Evolutionary conservation across 768 basidiomycete genomes (phyloP).

Genomic region (Cyclocybe cylindracea): DNA sequence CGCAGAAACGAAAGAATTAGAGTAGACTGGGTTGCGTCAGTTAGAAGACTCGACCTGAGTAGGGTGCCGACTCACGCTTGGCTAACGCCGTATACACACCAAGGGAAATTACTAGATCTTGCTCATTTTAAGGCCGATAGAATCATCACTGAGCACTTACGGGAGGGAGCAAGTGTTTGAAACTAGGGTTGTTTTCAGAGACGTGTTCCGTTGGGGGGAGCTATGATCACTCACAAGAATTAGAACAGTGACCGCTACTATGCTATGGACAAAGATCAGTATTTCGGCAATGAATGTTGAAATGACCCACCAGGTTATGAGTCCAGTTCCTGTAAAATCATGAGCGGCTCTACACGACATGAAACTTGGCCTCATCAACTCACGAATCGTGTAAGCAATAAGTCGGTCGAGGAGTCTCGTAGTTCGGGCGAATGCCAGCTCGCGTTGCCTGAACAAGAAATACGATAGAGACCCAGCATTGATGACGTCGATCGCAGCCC

Average conservation of each 20-base stretch:
- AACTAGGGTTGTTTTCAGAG: no score
- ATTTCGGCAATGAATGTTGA: not conserved
- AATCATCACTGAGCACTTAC: no score
- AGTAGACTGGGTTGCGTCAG: no score
- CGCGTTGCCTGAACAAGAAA: not conserved
- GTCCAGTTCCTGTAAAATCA: not conserved
- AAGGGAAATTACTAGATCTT: slow-evolving; percentile 1
- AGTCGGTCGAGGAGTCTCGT: slow-evolving; percentile 4
- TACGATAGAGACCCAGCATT: not conserved
- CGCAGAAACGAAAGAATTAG: no score
- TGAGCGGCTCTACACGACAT: no score
- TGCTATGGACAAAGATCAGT: not conserved
- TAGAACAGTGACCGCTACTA: not conserved
- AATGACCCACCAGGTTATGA: not conserved
- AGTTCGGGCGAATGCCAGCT: not conserved
- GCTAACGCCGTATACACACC: slow-evolving; percentile 2
- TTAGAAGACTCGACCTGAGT: no score
- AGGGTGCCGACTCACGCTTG: not conserved
- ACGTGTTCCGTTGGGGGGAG: no score
- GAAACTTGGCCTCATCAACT: not conserved
- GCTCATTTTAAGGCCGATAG: not conserved
- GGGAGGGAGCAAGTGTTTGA: no score
- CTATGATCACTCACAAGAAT: not conserved
- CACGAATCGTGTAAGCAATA: slow-evolving; percentile 3
- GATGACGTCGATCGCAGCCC: not conserved